A percentile compares a stretch with the other conserved stretches of the same genome.
Evolutionary conservation across 2,329 filamentous ascomycete genomes (phyloP).

Genomic region (Botrytis pseudocinerea): DNA sequence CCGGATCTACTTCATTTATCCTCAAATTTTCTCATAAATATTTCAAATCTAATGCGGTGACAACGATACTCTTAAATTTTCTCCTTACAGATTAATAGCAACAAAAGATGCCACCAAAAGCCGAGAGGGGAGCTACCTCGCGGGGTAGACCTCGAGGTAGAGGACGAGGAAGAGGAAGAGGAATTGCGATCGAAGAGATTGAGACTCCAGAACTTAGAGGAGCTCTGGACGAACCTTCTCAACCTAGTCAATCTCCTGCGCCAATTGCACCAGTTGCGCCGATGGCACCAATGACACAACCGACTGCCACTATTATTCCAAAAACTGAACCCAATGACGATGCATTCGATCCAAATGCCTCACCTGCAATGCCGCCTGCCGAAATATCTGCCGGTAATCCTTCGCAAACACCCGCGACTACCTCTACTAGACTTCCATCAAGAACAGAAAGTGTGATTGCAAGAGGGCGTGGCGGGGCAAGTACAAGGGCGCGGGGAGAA

Average conservation of each 20-base stretch:
- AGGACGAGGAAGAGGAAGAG: slow-evolving; percentile 35
- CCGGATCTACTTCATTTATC: neutral
- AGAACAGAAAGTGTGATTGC: slow-evolving; percentile 13
- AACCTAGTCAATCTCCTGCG: slow-evolving; percentile 2
- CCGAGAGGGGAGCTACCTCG: slow-evolving; percentile 27
- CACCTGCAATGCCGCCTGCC: slow-evolving; percentile 35
- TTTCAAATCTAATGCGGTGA: neutral
- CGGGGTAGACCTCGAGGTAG: slow-evolving; percentile 27
- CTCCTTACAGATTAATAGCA: neutral
- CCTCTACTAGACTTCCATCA: slow-evolving; percentile 28
- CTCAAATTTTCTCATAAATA: neutral
- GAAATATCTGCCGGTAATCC: slow-evolving; percentile 39
- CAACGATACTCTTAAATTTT: neutral
- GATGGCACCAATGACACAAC: neutral
- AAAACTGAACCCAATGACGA: slow-evolving; percentile 28
- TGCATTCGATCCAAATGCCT: slow-evolving; percentile 36
- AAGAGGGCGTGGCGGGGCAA: slow-evolving; percentile 15
- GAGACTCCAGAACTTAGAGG: slow-evolving; percentile 17
- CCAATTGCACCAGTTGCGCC: slow-evolving; percentile 4
- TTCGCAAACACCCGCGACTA: slow-evolving; percentile 36
- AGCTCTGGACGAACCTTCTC: neutral
- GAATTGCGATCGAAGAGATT: slow-evolving; percentile 18
- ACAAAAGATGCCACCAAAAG: slow-evolving; percentile 37
- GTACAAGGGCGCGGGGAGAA: slow-evolving; percentile 25
- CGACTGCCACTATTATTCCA: slow-evolving; percentile 11